phyloP scores from a whole-genome alignment of 2,329 filamentous ascomycete species.

The Fusarium torulosum region DNA sequence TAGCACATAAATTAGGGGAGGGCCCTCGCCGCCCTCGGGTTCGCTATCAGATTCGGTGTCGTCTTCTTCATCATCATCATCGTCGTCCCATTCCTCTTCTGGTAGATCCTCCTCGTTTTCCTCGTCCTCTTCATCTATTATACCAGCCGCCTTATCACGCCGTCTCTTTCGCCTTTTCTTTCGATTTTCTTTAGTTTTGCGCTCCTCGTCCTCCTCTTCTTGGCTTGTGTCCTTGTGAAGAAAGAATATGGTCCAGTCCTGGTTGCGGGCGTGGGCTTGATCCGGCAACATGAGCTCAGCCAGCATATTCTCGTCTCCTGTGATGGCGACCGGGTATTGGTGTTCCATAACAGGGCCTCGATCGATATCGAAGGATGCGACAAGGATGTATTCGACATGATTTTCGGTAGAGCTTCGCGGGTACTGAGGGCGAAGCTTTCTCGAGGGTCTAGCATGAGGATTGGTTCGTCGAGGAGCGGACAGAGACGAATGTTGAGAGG shows the following conservation, averaged over 20 bases:
- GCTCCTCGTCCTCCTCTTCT: slow-evolving; percentile 82
- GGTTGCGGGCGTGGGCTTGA: slow-evolving; percentile 91
- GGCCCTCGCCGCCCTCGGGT: slow-evolving; percentile 80
- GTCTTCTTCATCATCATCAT: slow-evolving; percentile 62
- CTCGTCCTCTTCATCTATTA: slow-evolving; percentile 60
- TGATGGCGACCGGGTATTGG: slow-evolving; percentile 94
- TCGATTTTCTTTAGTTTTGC: slow-evolving; percentile 67
- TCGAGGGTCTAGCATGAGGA: slow-evolving; percentile 63
- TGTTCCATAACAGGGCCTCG: slow-evolving; percentile 98
- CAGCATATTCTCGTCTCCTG: slow-evolving; percentile 96
- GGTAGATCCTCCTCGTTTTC: slow-evolving; percentile 59
- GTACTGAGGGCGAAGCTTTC: slow-evolving; percentile 79
- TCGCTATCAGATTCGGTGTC: slow-evolving; percentile 71
- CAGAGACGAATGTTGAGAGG: slow-evolving; percentile 72
- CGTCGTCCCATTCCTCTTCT: slow-evolving; percentile 63
- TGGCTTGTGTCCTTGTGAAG: slow-evolving; percentile 93
- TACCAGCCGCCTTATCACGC: slow-evolving; percentile 64
- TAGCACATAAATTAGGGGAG: slow-evolving; percentile 94
- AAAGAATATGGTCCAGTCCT: slow-evolving; percentile 99
- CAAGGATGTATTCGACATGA: slow-evolving; percentile 98
- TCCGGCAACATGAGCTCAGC: slow-evolving; percentile 98
- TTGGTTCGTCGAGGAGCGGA: slow-evolving; percentile 64
- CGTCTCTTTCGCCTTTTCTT: slow-evolving; percentile 64
- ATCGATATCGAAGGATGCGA: slow-evolving; percentile 97
- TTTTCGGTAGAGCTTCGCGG: slow-evolving; percentile 81